Evolutionary conservation across 2,329 filamentous ascomycete species (phyloP).

Genomic region (Alternaria brassicae): DNA sequence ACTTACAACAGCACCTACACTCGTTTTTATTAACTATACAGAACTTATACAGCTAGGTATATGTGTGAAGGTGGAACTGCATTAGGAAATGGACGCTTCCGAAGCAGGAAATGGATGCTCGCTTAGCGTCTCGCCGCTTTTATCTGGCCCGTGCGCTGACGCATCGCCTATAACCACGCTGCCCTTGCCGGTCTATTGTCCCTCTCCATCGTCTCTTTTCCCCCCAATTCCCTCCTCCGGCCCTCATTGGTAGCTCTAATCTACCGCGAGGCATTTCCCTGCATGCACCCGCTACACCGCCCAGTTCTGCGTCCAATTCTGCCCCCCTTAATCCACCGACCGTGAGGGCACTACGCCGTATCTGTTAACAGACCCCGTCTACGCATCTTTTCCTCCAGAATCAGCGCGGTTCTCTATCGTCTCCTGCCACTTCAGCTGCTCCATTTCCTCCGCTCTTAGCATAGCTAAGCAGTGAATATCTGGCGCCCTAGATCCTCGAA

Average conservation of each 20-base stretch:
- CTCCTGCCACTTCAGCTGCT: background rate
- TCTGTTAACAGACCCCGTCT: background rate
- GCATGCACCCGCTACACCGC: constrained; percentile 13
- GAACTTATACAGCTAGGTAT: constrained; percentile 11
- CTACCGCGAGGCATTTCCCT: constrained; percentile 23
- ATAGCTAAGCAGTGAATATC: constrained; percentile 1
- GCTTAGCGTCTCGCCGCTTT: constrained; percentile 30
- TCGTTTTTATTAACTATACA: too few relatives aligned
- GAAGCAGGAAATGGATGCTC: constrained; percentile 25
- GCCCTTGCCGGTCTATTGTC: constrained; percentile 20
- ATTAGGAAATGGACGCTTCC: constrained; percentile 28
- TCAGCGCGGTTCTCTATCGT: background rate
- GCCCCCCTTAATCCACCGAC: background rate
- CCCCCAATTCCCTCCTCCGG: constrained; percentile 5
- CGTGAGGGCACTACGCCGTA: background rate
- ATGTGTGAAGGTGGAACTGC: constrained; percentile 24
- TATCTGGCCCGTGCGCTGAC: constrained; percentile 29
- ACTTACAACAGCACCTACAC: too few relatives aligned
- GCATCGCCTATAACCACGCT: constrained; percentile 27
- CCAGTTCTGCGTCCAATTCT: background rate
- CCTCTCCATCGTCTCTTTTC: constrained; percentile 22
- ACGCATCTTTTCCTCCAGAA: background rate
- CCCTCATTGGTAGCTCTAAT: constrained; percentile 21
- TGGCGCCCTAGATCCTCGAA: background rate
- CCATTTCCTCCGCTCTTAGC: background rate